Base-by-base conservation (phyloP, 305 asterid genomes). In the Withania somnifera region DNA sequence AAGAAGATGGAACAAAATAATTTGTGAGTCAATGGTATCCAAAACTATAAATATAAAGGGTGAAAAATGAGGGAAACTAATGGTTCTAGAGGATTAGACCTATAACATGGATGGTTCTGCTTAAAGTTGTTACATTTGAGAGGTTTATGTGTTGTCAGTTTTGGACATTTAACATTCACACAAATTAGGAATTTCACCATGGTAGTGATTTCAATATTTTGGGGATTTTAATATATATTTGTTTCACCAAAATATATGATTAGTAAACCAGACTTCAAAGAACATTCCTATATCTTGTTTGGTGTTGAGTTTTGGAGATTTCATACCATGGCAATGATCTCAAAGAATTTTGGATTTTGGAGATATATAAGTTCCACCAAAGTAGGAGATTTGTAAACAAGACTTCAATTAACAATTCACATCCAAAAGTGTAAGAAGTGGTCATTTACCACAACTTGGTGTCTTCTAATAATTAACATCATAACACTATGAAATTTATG, bases 41-140 rank as follows among this genome's bases (percentile, higher is more conserved):
- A 76, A 80, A 52, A 84, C 26, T 63, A 73, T 60, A 80, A 36
- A 69, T 20, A 2, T 7, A 78, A 26, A 68, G 60, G 50, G 84
- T 81, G 89, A 9, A 75, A 87, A 87, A 85, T 0, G 2, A 64
- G 88, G 87, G 83, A 24, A 79, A 84, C 22, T 78, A 24, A 17
- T 80, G 92, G 87, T 54, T 78, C 73, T 22, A 34, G 76, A 36
- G 8, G 36, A 17, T 6, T 42, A 83, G 11, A 34, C 51, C 28
- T 36, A 15, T 66, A 7, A 34, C 20, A 14, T 67, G 32, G 77
- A 67, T 67, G 77, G 77, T 67, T 38, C 52, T 45, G 13, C 26
- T 14, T 7, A 75, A 50, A 50, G 45, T 75, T 75, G 57, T 47
- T 14, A 28, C 40, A 50, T 28, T 50, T 75, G 45, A 50, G 47